Base-by-base conservation (phyloP, 2,329 filamentous ascomycete species). In the Lecanicillium sp. region DNA sequence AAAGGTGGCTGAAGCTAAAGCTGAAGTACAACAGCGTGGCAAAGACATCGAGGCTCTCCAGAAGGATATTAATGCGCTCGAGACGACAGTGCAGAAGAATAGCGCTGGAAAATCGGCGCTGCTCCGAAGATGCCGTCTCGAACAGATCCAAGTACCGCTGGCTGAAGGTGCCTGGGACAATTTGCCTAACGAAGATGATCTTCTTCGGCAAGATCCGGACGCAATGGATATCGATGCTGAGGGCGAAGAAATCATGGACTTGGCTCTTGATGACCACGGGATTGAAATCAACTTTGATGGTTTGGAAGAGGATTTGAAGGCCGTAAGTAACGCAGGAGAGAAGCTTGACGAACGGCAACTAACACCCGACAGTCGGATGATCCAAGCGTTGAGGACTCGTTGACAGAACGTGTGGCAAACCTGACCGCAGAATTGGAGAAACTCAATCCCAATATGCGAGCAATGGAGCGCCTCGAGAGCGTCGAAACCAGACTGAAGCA, bases 391-490 rank as follows among this genome's bases (percentile, higher is more conserved):
- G 90, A 96, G 54, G 78, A 85, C 33, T 72, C 74, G 42, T 71
- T 98, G 2, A 77, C 84, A 38, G 86, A 94, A 39, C 82, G 80
- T 52, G 87, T 98, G 47, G 70, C 74, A 15, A 72, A 74, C 19
- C 72, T 98, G 9, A 80, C 81, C 32, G 68, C 74, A 22, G 86
- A 95, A 50, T 77, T 98, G 15, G 88, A 95, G 56, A 95, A 95
- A 62, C 81, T 97, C 61, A 89, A 92, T 45, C 92, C 92, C 18
- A 97, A 98, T 60, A 94, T 95, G 79, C 87, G 90, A 51, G 92
- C 90, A 8, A 87, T 89, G 61, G 88, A 97, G 56, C 85, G 90
- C 36, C 72, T 98, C 5, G 86, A 92, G 55, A 82, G 80, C 17
- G 89, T 94, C 8, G 85, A 94, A 59, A 75, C 79, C 37, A 81